phyloP scores from a whole-genome alignment of 2,329 filamentous ascomycete genomes.

The Trichoderma citrinoviride region DNA sequence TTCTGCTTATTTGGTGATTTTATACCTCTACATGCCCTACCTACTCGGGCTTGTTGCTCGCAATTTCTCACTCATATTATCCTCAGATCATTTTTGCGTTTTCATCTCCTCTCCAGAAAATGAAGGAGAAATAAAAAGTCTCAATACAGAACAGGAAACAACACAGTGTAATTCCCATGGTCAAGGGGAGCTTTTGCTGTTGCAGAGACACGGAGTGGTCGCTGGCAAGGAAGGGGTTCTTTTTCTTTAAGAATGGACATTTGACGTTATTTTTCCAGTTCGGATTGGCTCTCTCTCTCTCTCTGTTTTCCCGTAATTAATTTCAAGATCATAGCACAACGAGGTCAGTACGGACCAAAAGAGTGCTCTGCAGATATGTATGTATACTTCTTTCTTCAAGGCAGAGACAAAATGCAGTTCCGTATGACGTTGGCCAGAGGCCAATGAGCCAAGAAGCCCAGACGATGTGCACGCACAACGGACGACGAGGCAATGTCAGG shows the following conservation, averaged over 20 bases:
- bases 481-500: background rate
- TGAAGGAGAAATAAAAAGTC: background rate
- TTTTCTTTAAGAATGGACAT: background rate
- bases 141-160: background rate
- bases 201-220: background rate
- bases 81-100: background rate
- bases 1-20: background rate
- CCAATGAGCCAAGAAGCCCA: background rate
- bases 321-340: background rate
- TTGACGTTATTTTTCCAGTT: background rate
- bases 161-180: background rate
- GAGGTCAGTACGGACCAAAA: background rate
- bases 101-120: background rate
- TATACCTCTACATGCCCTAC: background rate
- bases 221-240: background rate
- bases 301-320: background rate
- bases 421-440: background rate
- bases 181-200: no score
- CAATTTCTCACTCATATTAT: background rate
- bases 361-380: background rate
- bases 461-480: background rate
- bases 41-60: conserved; percentile 11
- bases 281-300: background rate
- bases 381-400: background rate
- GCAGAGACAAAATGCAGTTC: background rate